Base-by-base conservation (phyloP, 768 basidiomycete genomes). In the Russula brevipes region DNA sequence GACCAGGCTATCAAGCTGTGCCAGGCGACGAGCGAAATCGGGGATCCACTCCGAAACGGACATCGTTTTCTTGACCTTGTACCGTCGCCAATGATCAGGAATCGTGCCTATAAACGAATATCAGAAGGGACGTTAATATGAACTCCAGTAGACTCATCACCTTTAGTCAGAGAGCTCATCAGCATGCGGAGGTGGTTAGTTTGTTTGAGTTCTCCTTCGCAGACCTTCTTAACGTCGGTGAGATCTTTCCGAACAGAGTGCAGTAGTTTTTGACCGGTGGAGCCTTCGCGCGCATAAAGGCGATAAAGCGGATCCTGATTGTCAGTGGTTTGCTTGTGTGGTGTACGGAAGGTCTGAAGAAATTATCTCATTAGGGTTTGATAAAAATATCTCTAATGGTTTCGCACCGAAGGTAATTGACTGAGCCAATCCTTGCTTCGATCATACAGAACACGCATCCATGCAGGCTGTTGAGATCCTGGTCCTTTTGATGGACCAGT, bases 121-220 rank as follows among this genome's bases (percentile, higher is more conserved):
- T 65, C 47, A 60, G 31, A 38, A 45, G 63, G 72, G 56, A 54
- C 8, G 69, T 60, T 30, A 60, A 57, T 49, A 35, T 10, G 30
- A 46, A 6, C 53, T 39, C 19, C 47, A 57, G 42, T 44, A 49
- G 19, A 17, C 51, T 12, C 71, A 76, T 53, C 67, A 88, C 95
- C 94, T 81, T 96, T 97, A 12, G 88, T 94, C 61, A 96, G 76
- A 41, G 86, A 81, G 68, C 91, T 91, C 86, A 98, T 89, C 33
- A 99, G 78, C 4, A 84, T 85, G n/a, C 97, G 87, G 35, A 96
- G 78, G 70, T 97, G 92, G 72, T 99, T 99, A 1, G 96, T 98
- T 74, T 97, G 95, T 79, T 97, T 97, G 56, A 93, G 76, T 66
- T 83, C 83, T 55, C 94, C 95, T 69, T 85, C 81, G 74, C 92